Conservation (phyloP, 495 filamentous ascomycete species). For the Tirmania nivea region DNA sequence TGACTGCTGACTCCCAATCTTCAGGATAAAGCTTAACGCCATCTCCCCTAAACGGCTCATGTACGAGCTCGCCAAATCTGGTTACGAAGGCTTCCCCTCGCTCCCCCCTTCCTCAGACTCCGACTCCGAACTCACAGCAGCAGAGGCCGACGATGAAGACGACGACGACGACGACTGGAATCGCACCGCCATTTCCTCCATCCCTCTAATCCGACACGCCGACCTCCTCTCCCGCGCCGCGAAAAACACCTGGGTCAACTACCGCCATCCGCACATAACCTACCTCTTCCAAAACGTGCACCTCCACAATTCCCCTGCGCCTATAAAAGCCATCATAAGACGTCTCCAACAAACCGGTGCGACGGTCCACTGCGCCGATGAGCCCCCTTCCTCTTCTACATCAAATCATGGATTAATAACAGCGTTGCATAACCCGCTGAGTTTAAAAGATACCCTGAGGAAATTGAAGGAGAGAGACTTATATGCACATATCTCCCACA, state of each 20-base stretch:
- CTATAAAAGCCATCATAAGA: constrained; percentile 35
- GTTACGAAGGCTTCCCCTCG: constrained; percentile 26
- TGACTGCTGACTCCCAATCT: not conserved
- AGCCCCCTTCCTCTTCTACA: not conserved
- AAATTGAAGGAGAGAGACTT: not conserved
- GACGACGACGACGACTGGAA: constrained; percentile 18
- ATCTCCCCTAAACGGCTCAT: constrained; percentile 34
- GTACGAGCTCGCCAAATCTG: constrained; percentile 42
- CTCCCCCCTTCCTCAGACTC: constrained; percentile 3
- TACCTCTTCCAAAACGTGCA: constrained; percentile 39
- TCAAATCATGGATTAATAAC: not conserved
- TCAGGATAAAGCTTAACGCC: constrained; percentile 40
- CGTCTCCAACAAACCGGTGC: constrained; percentile 35
- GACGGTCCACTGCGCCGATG: constrained; percentile 25
- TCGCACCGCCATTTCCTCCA: constrained; percentile 19
- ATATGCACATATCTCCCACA: constrained; percentile 3
- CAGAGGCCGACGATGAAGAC: constrained; percentile 19
- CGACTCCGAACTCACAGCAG: constrained; percentile 11
- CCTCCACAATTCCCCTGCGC: constrained; percentile 24
- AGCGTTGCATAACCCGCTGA: not conserved
- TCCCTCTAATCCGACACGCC: constrained; percentile 35
- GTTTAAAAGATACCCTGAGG: not conserved
- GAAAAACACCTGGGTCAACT: constrained; percentile 31
- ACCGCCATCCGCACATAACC: constrained; percentile 34
- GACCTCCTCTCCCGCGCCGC: constrained; percentile 32